Base-by-base conservation (phyloP, 2,329 filamentous ascomycete species). In the Colletotrichum orbiculare region DNA sequence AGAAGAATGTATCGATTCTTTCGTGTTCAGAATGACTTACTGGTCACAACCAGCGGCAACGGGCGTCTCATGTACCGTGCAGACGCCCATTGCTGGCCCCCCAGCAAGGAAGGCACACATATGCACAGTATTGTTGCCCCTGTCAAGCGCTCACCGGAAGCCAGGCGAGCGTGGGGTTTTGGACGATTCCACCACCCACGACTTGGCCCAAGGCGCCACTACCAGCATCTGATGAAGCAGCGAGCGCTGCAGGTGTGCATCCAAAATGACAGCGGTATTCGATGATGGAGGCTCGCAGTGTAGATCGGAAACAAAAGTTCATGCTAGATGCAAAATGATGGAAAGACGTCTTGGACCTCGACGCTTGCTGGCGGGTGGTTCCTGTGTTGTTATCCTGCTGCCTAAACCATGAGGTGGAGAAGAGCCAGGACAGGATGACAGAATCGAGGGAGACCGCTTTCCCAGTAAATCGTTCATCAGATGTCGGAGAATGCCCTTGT, bases 381-480 rank as follows among this genome's bases (percentile, higher is more conserved):
- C 38, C 13, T 17, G 39, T 39, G 43, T 54, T 46, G 34, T 64
- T 61, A 61, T 64, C 58, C 62, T 64, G 62, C 57, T 64, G 62
- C 62, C 62, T 64, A 55, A 25, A 55, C 25, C 35, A 15, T 45
- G 34, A 25, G n/a, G 62, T 64, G 57, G 62, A 37, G 57, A 52
- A 48, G 17, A 15, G 37, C 46, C 34, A 49, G 34, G 62, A 61
- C 46, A 45, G 35, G 62, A 52, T 55, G 61, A 61, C 49, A 49
- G 45, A 34, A 46, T 46, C 25, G 39, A 54, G 46, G 61, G 61
- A 61, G 61, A 64, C 54, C 39, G 38, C 17, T 35, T 50, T 63
- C 50, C 35, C 50, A 37, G 46, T 25, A 64, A 46, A 64, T 54
- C 62, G 45, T 55, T 50, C 50, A 50, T 47, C 53, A 42, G 42